Conservation (phyloP, 768 basidiomycete species). For the Panaeolus cyanescens region DNA sequence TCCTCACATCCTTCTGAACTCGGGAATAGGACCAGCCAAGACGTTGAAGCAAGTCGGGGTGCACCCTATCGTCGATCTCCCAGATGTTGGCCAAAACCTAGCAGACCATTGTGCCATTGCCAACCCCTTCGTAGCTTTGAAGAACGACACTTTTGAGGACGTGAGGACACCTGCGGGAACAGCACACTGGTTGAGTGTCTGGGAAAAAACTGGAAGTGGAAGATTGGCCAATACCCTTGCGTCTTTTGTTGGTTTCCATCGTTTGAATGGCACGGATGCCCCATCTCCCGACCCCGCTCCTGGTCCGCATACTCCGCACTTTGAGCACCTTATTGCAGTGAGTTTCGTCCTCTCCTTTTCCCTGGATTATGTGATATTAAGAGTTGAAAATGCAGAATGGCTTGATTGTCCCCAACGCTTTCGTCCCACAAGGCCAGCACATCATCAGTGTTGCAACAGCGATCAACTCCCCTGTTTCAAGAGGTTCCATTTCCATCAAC, state of each 20-base stretch:
- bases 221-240: constrained; percentile 21
- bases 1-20: constrained; percentile 33
- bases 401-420: constrained; percentile 13
- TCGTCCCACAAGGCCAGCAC: constrained; percentile 26
- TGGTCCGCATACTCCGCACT: constrained; percentile 33
- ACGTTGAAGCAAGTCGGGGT: constrained; percentile 23
- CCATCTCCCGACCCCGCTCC: constrained; percentile 31
- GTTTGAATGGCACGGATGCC: too few species aligned
- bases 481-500: constrained; percentile 14
- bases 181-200: constrained; percentile 28
- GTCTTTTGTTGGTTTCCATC: constrained; percentile 28
- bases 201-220: constrained; percentile 31
- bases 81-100: constrained; percentile 32
- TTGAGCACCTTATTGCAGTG: constrained; percentile 33
- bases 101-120: constrained; percentile 32
- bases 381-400: constrained; percentile 17
- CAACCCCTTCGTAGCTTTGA: too few species aligned
- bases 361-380: background rate
- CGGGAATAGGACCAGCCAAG: constrained; percentile 32
- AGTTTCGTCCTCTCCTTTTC: constrained; percentile 6
- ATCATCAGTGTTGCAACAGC: constrained; percentile 15
- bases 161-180: too few species aligned
- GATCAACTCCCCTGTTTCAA: background rate
- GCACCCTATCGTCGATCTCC: constrained; percentile 23
- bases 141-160: too few species aligned